Evolutionary conservation across 345 rosid species (phyloP).

Genomic region (Tarenaya hassleriana): DNA sequence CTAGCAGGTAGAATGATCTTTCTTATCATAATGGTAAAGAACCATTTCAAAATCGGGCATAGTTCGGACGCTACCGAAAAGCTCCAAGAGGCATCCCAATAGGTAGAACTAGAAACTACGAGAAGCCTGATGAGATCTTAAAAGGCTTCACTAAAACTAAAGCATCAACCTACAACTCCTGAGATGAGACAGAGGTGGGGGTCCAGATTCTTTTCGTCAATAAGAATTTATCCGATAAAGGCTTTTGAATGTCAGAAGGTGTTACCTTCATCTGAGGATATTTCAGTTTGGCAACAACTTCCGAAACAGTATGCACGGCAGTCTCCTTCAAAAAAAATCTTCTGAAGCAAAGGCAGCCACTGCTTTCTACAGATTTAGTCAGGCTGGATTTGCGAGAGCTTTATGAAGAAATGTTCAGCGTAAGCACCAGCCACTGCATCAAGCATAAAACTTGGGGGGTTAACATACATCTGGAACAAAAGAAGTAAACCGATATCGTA

Average conservation of each 20-base stretch:
- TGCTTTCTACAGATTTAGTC: conserved; percentile 49
- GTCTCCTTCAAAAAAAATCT: conserved; percentile 47
- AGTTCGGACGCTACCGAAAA: too few relatives aligned
- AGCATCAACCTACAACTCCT: too few relatives aligned
- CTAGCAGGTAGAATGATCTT: too few relatives aligned
- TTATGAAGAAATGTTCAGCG: conserved; percentile 56
- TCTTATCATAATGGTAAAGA: too few relatives aligned
- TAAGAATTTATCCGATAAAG: too few relatives aligned
- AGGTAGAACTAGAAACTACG: too few relatives aligned
- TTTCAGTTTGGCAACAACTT: conserved; percentile 56
- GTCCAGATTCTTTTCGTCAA: neutral
- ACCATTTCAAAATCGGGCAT: too few relatives aligned
- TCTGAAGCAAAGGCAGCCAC: conserved; percentile 32
- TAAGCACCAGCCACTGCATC: conserved; percentile 74
- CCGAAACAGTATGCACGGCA: conserved; percentile 67
- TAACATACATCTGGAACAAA: neutral
- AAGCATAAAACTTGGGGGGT: neutral
- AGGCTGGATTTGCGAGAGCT: conserved; percentile 46
- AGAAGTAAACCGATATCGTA: neutral
- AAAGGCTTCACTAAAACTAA: too few relatives aligned
- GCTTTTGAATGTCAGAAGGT: neutral
- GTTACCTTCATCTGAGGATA: conserved; percentile 88
- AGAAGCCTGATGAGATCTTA: too few relatives aligned
- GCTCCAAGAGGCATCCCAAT: too few relatives aligned
- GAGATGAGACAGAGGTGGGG: too few relatives aligned